Base-by-base conservation (phyloP, 352 stramenopile genomes). In the Pythium rishiriense region DNA sequence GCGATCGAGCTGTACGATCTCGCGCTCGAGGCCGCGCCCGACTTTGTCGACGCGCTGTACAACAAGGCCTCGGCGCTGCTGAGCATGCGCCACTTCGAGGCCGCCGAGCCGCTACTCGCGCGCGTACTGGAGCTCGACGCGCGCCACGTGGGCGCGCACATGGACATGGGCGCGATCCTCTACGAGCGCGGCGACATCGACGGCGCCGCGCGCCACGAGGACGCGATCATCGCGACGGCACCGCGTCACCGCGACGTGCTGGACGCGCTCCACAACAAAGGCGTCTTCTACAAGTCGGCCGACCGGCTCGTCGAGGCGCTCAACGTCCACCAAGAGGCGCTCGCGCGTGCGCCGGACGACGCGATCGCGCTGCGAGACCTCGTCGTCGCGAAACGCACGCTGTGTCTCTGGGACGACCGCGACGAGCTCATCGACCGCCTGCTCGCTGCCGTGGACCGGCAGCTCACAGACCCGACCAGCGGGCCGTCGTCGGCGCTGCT, bases 31-130 rank as follows among this genome's bases (percentile, higher is more conserved):
- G 55, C 73, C 0, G 26, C 65, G 5, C 68, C 77, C 4, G 57
- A 75, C 2, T 83, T 78, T 55, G 47, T 88, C 21, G 71, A 70
- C 21, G 67, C 81, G 14, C 41, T 93, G 33, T 88, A 81, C 66
- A 93, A 93, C 69, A 93, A 95, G 56, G 86, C 73, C 7, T 86
- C 79, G 0, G 74, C 76, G 49, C 69, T 92, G 25, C 64, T 78
- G 14, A 54, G 56, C 9, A 47, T 95, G 35, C 68, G 71, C 12
- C 48, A 73, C 28, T 39, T 77, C 9, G 21, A 64, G 3, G 70
- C 81, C 9, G 75, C 86, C 0, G 64, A 86, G 47, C n/a, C 51
- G 12, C 17, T 90, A 7, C 54, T 85, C 6, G 10, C 41, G 2
- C 75, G 69, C 9, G 72, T 88, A 3, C 49, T 94, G 19, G 58